phyloP scores from a whole-genome alignment of 2,329 filamentous ascomycete genomes.

The Mollisia scopiformis region DNA sequence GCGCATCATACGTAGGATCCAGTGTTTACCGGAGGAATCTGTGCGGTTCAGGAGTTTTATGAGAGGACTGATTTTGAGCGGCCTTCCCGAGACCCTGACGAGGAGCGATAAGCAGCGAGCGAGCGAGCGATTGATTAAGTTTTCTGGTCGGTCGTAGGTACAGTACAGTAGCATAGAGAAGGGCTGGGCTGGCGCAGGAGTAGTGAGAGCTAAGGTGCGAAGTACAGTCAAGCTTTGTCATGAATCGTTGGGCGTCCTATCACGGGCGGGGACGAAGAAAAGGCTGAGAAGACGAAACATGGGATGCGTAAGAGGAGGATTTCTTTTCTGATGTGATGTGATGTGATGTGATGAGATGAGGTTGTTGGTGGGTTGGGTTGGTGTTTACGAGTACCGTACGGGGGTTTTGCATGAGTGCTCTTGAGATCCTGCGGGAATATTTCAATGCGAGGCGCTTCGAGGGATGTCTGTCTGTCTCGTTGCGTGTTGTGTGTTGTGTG shows the following conservation, averaged over 20 bases:
- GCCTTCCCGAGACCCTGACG: not conserved
- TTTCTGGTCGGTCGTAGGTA: no score
- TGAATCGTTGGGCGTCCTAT: not conserved
- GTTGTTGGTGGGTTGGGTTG: no score
- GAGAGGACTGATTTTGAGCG: not conserved
- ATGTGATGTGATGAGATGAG: no score
- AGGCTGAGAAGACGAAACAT: constrained; percentile 1
- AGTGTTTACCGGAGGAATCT: no score
- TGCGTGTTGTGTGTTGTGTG: no score
- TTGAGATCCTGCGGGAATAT: not conserved
- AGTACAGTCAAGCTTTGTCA: not conserved
- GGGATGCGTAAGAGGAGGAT: constrained; percentile 1
- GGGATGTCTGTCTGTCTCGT: not conserved
- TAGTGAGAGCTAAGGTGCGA: not conserved
- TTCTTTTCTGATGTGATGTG: not conserved
- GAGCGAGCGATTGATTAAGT: not conserved
- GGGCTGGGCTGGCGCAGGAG: not conserved
- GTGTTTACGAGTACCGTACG: not conserved
- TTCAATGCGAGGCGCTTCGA: not conserved
- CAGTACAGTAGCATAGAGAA: no score
- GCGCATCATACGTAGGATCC: no score
- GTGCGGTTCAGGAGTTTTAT: not conserved
- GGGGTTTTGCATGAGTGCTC: not conserved
- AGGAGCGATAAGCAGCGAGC: not conserved
- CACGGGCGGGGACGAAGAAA: not conserved